Conservation (phyloP, 371 early-diverging fungal genomes). For the Lichtheimia hyalospora region DNA sequence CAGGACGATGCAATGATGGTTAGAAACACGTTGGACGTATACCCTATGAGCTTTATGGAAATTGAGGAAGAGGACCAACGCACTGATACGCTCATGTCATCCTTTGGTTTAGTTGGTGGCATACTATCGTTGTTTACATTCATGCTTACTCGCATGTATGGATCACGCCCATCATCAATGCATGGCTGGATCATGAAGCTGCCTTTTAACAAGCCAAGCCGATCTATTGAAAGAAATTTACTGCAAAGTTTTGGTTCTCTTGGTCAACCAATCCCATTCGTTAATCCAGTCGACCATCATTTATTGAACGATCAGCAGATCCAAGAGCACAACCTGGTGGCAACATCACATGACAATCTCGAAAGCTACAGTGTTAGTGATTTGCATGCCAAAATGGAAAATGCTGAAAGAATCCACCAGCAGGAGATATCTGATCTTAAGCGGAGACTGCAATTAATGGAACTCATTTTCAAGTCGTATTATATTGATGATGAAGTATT, state of each 20-base stretch:
- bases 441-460: background rate
- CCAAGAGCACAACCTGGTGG: too few species aligned
- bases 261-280: background rate
- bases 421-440: background rate
- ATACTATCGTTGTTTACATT: background rate
- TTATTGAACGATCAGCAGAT: background rate
- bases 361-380: too few species aligned
- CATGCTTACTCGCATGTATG: background rate
- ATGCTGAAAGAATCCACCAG: too few species aligned
- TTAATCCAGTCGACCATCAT: background rate
- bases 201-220: background rate
- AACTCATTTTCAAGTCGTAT: background rate
- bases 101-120: background rate
- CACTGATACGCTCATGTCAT: background rate
- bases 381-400: too few species aligned
- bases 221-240: background rate
- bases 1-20: background rate
- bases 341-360: too few species aligned
- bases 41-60: background rate
- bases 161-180: background rate
- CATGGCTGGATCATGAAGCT: background rate
- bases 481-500: slow-evolving; percentile 1
- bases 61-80: background rate
- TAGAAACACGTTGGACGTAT: background rate
- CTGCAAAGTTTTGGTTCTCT: slow-evolving; percentile 9